These are phyloP conservation scores for Linum lewisii DNA, from an alignment of 345 rosid species.

Conservation along the genomic window DNA sequence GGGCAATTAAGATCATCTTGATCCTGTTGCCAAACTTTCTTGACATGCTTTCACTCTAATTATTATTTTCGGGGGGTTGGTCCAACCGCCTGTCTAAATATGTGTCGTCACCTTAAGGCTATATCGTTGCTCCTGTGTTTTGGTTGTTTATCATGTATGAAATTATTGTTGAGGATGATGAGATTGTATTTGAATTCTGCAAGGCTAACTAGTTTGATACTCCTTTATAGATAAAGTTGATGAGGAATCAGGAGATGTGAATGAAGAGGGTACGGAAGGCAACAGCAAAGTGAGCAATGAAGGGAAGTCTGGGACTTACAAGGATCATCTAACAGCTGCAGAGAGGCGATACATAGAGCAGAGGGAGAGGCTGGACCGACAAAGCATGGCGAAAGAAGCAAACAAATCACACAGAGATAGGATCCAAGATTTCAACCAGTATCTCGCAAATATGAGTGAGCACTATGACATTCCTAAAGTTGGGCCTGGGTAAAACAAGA, in stretches of 20 bases:
- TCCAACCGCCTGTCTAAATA: no score
- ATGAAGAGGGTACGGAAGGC: slow-evolving; percentile 23
- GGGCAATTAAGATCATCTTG: no score
- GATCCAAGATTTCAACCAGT: slow-evolving; percentile 79
- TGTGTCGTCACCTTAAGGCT: no score
- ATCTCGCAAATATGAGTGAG: slow-evolving; percentile 86
- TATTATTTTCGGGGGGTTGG: no score
- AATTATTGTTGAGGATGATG: no score
- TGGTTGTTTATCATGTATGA: no score
- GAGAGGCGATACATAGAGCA: slow-evolving; percentile 72
- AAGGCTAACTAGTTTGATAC: background rate
- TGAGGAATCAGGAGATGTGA: slow-evolving; percentile 15
- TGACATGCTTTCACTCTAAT: no score
- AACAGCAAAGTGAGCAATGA: slow-evolving; percentile 33
- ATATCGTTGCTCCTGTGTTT: no score
- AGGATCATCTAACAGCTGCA: slow-evolving; percentile 51
- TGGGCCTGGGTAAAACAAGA: slow-evolving; percentile 56
- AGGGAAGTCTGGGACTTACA: slow-evolving; percentile 26
- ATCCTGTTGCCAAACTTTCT: no score
- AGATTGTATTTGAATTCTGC: background rate
- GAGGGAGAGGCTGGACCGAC: slow-evolving; percentile 51
- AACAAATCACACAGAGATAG: slow-evolving; percentile 74
- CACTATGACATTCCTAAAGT: slow-evolving; percentile 88
- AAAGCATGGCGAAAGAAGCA: slow-evolving; percentile 60
- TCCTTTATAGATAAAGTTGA: slow-evolving; percentile 8